A percentile compares a stretch with the other conserved stretches of the same genome.
phyloP scores from a whole-genome alignment of 2,329 filamentous ascomycete species.

The Beauveria sp. region DNA sequence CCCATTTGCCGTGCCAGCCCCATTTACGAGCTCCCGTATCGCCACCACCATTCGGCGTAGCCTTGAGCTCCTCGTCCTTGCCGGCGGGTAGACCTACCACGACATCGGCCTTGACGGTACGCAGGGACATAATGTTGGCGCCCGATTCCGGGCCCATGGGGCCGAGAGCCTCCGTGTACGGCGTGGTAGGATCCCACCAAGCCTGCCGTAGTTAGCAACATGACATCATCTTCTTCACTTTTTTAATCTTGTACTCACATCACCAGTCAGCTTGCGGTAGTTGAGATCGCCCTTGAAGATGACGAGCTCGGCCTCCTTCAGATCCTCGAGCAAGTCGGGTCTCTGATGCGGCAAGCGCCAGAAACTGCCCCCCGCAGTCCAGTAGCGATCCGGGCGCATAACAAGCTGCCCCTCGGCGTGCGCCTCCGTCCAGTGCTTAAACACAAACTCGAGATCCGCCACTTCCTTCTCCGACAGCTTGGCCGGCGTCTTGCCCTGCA shows the following conservation, averaged over 20 bases:
- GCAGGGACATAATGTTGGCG: slow-evolving; percentile 74
- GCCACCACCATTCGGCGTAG: slow-evolving; percentile 61
- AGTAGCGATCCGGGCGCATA: slow-evolving; percentile 80
- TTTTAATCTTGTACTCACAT: slow-evolving; percentile 50
- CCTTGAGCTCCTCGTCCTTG: slow-evolving; percentile 71
- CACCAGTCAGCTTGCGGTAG: slow-evolving; percentile 85
- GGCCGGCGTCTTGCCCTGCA: slow-evolving; percentile 48
- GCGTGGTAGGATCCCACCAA: slow-evolving; percentile 76
- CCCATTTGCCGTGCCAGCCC: slow-evolving; percentile 96
- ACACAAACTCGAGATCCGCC: slow-evolving; percentile 65
- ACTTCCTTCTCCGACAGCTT: slow-evolving; percentile 62
- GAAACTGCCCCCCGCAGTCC: slow-evolving; percentile 81
- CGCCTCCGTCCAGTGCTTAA: slow-evolving; percentile 70
- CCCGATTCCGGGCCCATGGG: slow-evolving; percentile 76
- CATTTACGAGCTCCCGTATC: slow-evolving; percentile 68
- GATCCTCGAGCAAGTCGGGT: slow-evolving; percentile 62
- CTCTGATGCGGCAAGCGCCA: slow-evolving; percentile 74
- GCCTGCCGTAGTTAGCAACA: slow-evolving; percentile 19
- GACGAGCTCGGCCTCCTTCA: slow-evolving; percentile 77
- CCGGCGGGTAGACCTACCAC: slow-evolving; percentile 81
- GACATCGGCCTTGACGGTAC: slow-evolving; percentile 95
- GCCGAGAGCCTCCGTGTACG: slow-evolving; percentile 77
- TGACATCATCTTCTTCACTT: not conserved
- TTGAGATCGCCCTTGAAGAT: slow-evolving; percentile 98
- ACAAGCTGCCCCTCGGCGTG: slow-evolving; percentile 79